Percentiles rank a stretch among this genome's conserved stretches.
Conservation (phyloP, 352 stramenopile species). For the Blastocystis sp. region DNA sequence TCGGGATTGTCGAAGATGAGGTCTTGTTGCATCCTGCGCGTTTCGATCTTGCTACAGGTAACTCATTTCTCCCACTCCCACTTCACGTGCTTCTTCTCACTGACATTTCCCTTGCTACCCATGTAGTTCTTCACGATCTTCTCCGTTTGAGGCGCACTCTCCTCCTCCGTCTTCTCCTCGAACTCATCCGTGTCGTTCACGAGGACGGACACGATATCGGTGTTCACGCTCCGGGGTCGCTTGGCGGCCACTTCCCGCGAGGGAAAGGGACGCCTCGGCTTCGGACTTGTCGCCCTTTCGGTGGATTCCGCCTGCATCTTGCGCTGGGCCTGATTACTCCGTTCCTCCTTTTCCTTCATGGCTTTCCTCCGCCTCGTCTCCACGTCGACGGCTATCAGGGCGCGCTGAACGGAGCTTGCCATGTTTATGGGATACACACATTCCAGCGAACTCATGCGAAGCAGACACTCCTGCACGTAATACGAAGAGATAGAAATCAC, state of each 20-base stretch:
- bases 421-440: neutral
- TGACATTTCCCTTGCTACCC: neutral
- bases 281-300: no score
- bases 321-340: no score
- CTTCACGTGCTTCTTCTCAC: neutral
- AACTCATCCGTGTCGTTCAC: neutral
- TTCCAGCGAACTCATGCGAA: neutral
- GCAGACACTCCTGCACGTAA: neutral
- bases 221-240: neutral
- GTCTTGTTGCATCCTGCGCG: neutral
- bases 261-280: no score
- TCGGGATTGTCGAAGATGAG: conserved; percentile 69
- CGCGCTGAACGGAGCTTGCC: neutral
- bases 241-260: neutral
- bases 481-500: neutral
- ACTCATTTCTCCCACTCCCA: neutral
- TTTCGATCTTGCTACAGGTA: neutral
- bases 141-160: neutral
- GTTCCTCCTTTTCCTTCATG: neutral
- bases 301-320: no score
- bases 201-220: neutral
- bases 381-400: neutral
- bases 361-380: neutral
- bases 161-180: neutral
- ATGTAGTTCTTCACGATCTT: neutral